phyloP scores from a whole-genome alignment of 192 early-diverging fungal species.

The Jimgerdemannia flammicorona region DNA sequence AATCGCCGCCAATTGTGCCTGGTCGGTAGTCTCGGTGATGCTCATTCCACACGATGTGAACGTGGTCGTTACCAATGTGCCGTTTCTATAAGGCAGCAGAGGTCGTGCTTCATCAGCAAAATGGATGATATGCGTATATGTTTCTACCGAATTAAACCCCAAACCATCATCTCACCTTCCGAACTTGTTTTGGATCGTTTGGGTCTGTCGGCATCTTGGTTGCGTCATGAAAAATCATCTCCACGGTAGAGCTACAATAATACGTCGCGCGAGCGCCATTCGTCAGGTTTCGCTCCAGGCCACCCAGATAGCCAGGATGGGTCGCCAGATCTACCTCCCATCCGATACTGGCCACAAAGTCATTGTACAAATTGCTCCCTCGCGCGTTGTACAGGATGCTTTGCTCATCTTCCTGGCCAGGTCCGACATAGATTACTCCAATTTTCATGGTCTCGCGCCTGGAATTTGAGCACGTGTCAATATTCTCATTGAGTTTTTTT shows the following conservation, averaged over 20 bases:
- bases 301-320: constrained; percentile 85
- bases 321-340: constrained; percentile 88
- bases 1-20: constrained; percentile 94
- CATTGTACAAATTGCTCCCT: constrained; percentile 72
- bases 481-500: too few species aligned
- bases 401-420: constrained; percentile 86
- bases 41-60: constrained; percentile 99
- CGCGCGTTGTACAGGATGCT: constrained; percentile 75
- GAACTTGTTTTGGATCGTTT: constrained; percentile 79
- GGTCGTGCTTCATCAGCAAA: not conserved
- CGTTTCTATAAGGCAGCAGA: constrained; percentile 66
- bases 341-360: constrained; percentile 87
- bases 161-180: constrained; percentile 65
- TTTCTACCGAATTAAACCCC: not conserved
- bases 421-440: constrained; percentile 88
- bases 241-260: constrained; percentile 77
- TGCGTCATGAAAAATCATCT: constrained; percentile 92
- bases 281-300: constrained; percentile 74
- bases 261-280: constrained; percentile 79
- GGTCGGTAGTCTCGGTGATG: constrained; percentile 81
- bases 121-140: constrained; percentile 6
- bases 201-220: constrained; percentile 82
- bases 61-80: constrained; percentile 98
- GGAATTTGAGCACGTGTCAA: not conserved
- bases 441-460: constrained; percentile 89